phyloP scores from a whole-genome alignment of 192 early-diverging fungal genomes.

The Martensiomyces pterosporus region DNA sequence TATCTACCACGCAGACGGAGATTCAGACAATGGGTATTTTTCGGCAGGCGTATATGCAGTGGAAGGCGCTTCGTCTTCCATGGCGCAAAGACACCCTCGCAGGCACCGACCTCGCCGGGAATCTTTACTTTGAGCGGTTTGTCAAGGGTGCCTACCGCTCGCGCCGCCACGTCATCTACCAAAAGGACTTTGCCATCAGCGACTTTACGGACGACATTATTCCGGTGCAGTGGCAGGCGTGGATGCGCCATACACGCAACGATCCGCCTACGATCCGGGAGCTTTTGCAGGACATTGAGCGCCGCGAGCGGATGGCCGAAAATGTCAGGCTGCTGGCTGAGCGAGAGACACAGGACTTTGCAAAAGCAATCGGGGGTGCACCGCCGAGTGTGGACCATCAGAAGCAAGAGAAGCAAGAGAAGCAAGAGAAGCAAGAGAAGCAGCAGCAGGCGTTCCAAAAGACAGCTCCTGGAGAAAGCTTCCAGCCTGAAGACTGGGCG shows the following conservation, averaged over 20 bases:
- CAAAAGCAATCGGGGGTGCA: no score
- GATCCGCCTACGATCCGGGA: slow-evolving; percentile 26
- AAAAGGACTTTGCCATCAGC: slow-evolving; percentile 17
- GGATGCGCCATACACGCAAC: slow-evolving; percentile 46
- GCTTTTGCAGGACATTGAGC: slow-evolving; percentile 30
- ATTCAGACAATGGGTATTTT: slow-evolving; percentile 24
- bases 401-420: neutral
- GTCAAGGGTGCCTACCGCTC: slow-evolving; percentile 12
- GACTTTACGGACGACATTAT: slow-evolving; percentile 38
- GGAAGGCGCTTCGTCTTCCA: slow-evolving; percentile 42
- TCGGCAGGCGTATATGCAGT: slow-evolving; percentile 22
- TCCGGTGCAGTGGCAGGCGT: slow-evolving; percentile 51
- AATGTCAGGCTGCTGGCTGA: slow-evolving; percentile 19
- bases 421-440: neutral
- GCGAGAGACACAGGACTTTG: slow-evolving; percentile 11
- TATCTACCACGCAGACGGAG: no score
- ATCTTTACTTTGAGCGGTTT: slow-evolving; percentile 45
- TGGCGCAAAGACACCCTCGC: slow-evolving; percentile 36
- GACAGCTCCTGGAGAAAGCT: slow-evolving; percentile 23
- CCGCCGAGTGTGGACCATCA: no score
- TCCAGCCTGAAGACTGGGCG: slow-evolving; percentile 29
- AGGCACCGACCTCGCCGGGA: slow-evolving; percentile 41
- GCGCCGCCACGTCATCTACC: slow-evolving; percentile 34
- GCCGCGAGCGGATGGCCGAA: slow-evolving; percentile 22
- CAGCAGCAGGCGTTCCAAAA: slow-evolving; percentile 18